Conservation (phyloP, 2,329 filamentous ascomycete species). For the Torrubiellomyces zombiae region DNA sequence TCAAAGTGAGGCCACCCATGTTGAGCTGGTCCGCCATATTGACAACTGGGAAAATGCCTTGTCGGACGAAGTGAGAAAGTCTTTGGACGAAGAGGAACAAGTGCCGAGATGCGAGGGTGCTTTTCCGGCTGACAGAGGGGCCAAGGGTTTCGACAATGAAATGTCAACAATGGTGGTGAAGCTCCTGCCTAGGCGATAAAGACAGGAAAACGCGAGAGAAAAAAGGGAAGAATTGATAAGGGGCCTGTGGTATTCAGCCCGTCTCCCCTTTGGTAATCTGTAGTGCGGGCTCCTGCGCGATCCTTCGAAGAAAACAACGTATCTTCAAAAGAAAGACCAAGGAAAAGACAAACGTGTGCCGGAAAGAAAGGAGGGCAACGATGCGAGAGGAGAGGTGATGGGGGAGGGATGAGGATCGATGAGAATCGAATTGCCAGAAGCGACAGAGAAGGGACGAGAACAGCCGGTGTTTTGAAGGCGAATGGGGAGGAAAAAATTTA, state of each 20-base stretch:
- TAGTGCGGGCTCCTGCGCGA: conserved; percentile 16
- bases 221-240: conserved; percentile 1
- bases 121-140: too few species aligned
- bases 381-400: conserved; percentile 12
- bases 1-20: conserved; percentile 59
- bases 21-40: conserved; percentile 74
- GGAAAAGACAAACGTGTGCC: conserved; percentile 19
- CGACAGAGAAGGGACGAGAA: conserved; percentile 13
- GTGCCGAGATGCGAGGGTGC: too few species aligned
- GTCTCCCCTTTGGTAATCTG: too few species aligned
- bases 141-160: too few species aligned
- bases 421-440: conserved; percentile 17
- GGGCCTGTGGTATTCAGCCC: not conserved
- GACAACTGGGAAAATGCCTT: too few species aligned
- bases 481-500: conserved; percentile 18
- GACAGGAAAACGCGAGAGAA: conserved; percentile 1
- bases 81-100: too few species aligned
- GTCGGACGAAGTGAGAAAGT: too few species aligned
- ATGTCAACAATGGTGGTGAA: too few species aligned
- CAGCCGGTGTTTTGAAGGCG: conserved; percentile 10
- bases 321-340: conserved; percentile 31
- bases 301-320: conserved; percentile 25
- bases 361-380: conserved; percentile 13
- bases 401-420: conserved; percentile 13
- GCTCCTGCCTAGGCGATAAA: conserved; percentile 1